Percentiles rank a stretch among this genome's conserved stretches.
Evolutionary conservation across 192 early-diverging fungal species (phyloP).

Genomic region (Rhizophagus sp.): DNA sequence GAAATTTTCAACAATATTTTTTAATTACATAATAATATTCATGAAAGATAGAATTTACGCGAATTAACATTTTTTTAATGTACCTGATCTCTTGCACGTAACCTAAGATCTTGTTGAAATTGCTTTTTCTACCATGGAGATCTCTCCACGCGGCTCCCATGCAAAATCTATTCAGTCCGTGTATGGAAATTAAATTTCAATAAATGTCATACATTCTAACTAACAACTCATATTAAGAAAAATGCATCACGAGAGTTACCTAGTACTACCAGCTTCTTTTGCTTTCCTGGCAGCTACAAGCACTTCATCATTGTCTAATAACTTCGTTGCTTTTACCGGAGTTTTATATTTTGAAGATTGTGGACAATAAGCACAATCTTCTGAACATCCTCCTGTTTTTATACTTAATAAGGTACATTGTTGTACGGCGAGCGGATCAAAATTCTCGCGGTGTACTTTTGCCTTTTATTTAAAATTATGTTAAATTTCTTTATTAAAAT

Average conservation of each 20-base stretch:
- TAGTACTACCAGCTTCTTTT: slow-evolving; percentile 74
- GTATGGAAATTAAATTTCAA: not conserved
- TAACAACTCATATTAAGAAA: slow-evolving; percentile 3
- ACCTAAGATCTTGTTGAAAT: slow-evolving; percentile 76
- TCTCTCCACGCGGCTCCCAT: slow-evolving; percentile 90
- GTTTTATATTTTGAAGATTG: slow-evolving; percentile 79
- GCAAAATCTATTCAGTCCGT: slow-evolving; percentile 57
- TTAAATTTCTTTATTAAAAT: not conserved
- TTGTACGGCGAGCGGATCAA: slow-evolving; percentile 72
- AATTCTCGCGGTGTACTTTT: slow-evolving; percentile 71
- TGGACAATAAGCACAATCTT: slow-evolving; percentile 84
- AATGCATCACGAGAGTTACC: slow-evolving; percentile 35
- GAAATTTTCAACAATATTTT: not conserved
- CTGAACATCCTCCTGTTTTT: slow-evolving; percentile 83
- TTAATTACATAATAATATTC: not conserved
- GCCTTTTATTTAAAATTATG: slow-evolving; percentile 45
- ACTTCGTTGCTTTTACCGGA: slow-evolving; percentile 65
- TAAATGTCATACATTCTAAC: not conserved
- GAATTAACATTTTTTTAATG: not conserved
- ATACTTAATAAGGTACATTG: slow-evolving; percentile 79
- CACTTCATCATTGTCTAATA: slow-evolving; percentile 70
- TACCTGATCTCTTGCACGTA: slow-evolving; percentile 78
- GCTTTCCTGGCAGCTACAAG: slow-evolving; percentile 69
- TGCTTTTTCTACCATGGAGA: slow-evolving; percentile 74
- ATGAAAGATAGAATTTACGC: not conserved